Evolutionary conservation across 2,329 filamentous ascomycete genomes (phyloP), one percentile per base, ranked within the genome.

Genomic region (Rosellinia necatrix): DNA sequence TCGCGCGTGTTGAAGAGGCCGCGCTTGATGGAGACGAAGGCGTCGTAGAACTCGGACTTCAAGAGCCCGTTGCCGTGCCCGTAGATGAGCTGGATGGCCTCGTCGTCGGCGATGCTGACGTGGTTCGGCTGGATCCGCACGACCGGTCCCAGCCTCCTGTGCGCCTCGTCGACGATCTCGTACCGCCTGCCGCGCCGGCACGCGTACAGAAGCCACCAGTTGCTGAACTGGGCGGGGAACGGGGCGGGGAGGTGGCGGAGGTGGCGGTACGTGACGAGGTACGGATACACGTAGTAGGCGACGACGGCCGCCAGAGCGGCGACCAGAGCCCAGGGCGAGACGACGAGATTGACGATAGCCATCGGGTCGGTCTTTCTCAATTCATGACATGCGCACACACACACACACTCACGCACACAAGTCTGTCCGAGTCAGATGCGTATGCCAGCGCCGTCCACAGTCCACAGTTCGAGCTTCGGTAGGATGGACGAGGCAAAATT

Each of bases 1-100:
- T 92, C 85, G 27, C 92, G 82, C 0, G 92, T 96, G 73, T 96
- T 96, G 84, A 96, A 97, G 10, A 97, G 80, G 17, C 91, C 91
- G 10, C 90, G 84, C 47, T 83, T 84, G 68, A 96, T 96, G 10
- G 89, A 92, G 51, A 96, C 91, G 66, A 96, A 96, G 46, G 90
- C 89, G 67, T 96, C 91, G 66, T 96, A 96, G 75, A 92, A 96
- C 2, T 93, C 87, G 81, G 86, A 77, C 71, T 91, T 91, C 56
- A 90, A 68, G 65, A 90, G 89, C 0, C 88, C 88, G 67, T 90
- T 91, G 6, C 88, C 87, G 64, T 91, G 88, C 4, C 91, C 91
- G 65, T 96, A 96, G 51, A 96, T 84, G 41, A 80, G 73, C 12
- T 81, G 80, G 50, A 96, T 92, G 1, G 90, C 91, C n/a, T 81